These are phyloP conservation scores for Coniella lustricola DNA, from an alignment of 2,329 filamentous ascomycete genomes.

Conservation along the genomic window DNA sequence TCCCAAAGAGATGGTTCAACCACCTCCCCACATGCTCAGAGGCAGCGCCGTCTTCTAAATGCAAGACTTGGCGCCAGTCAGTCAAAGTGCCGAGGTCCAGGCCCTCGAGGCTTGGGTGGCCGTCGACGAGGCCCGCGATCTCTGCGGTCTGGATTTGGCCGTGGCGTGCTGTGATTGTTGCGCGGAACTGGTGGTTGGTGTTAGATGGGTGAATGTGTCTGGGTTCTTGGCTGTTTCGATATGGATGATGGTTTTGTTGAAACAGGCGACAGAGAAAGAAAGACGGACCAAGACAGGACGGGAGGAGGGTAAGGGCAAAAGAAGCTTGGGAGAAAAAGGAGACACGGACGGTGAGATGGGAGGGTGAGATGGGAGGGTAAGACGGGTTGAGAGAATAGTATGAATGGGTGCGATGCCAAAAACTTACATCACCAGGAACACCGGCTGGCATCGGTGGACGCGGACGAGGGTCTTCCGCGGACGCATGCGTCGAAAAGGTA, in stretches of 20 bases:
- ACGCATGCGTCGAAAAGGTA: slow-evolving; percentile 56
- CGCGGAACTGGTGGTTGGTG: slow-evolving; percentile 22
- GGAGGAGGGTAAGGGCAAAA: no score
- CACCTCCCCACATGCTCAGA: slow-evolving; percentile 19
- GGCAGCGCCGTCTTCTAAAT: slow-evolving; percentile 10
- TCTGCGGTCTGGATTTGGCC: slow-evolving; percentile 28
- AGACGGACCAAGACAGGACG: no score
- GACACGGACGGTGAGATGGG: no score
- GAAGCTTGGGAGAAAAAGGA: no score
- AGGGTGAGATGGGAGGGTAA: no score
- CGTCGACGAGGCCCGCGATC: slow-evolving; percentile 20
- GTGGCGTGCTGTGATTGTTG: slow-evolving; percentile 32
- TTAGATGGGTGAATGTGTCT: neutral
- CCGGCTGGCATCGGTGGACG: slow-evolving; percentile 42
- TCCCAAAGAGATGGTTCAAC: slow-evolving; percentile 26
- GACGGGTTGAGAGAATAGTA: neutral
- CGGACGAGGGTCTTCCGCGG: slow-evolving; percentile 50
- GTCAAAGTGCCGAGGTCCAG: slow-evolving; percentile 21
- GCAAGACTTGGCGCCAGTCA: slow-evolving; percentile 24
- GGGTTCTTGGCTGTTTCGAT: no score
- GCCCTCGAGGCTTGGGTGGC: slow-evolving; percentile 17
- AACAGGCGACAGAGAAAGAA: no score
- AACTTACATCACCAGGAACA: slow-evolving; percentile 39
- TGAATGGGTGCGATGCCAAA: neutral
- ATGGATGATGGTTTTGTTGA: no score